Base-by-base conservation (phyloP, 768 basidiomycete species). In the Macrocybe gigantea region DNA sequence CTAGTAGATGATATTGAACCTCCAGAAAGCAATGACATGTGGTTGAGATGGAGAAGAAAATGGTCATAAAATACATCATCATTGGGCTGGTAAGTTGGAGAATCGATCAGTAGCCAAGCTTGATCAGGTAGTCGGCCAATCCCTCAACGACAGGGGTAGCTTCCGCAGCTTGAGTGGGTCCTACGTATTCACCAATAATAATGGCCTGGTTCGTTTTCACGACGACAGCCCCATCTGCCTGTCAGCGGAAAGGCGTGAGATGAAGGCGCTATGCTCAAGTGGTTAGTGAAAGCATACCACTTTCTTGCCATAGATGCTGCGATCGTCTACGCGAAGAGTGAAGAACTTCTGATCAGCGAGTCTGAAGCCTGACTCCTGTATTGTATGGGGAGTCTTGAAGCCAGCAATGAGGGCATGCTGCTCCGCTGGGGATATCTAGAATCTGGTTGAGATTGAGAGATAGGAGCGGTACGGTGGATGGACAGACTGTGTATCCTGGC, bases 121-220 rank as follows among this genome's bases (percentile, higher is more conserved):
- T 51, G 55, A 77, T 85, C 60, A 96, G 75, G 65, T 93, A 92
- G 64, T 93, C 87, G 33, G 82, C 91, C 15, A 94, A 69, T 5
- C 56, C 60, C 64, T 87, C 82, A 36, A 87, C 87, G 34, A 88
- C 53, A 11, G 74, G 59, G 14, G 80, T 85, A 12, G 77, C 72
- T 62, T 94, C 93, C 11, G 68, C 56, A 2, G 81, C 83, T 60
- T 87, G 85, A 36, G 63, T 59, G 0, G 90, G 90, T 5, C 73
- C 68, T 0, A 50, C 50, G 65, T 95, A 97, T 60, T 84, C 83
- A 5, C 80, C 79, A 14, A 96, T 82, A 45, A 97, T 72, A 48
- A 95, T 70, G n/a, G 89, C 91, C 59, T 88, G 85, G 51, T 76
- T 85, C 12, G 91, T 94, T 73, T 87, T 88, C 41, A 88, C 82